Evolutionary conservation across 2,329 filamentous ascomycete genomes (phyloP).

Genomic region (Pseudocercospora eumusae): DNA sequence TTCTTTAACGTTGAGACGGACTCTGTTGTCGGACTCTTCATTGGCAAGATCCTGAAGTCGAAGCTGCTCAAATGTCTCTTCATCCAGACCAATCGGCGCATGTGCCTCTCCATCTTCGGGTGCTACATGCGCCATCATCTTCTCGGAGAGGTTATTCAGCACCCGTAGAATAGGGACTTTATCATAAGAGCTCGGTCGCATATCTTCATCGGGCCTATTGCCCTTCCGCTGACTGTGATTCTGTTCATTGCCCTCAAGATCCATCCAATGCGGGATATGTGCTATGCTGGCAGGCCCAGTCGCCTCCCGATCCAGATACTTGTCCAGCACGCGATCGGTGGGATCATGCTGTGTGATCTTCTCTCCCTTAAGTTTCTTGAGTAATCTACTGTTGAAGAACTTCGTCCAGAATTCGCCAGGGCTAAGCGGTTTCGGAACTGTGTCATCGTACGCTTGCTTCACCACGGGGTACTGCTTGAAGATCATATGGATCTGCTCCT

Average conservation of each 20-base stretch:
- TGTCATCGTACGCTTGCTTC: conserved; percentile 87
- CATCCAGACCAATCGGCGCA: conserved; percentile 66
- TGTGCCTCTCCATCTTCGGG: conserved; percentile 72
- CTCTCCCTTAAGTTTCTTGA: conserved; percentile 89
- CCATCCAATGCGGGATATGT: conserved; percentile 83
- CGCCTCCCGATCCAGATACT: conserved; percentile 73
- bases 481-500: conserved; percentile 90
- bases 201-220: conserved; percentile 85
- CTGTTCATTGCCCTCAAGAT: conserved; percentile 91
- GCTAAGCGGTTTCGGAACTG: conserved; percentile 59
- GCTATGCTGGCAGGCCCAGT: conserved; percentile 53
- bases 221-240: conserved; percentile 85
- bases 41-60: conserved; percentile 77
- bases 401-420: conserved; percentile 87
- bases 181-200: conserved; percentile 71
- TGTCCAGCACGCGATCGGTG: conserved; percentile 78
- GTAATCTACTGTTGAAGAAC: conserved; percentile 88
- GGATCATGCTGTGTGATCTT: conserved; percentile 76
- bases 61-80: conserved; percentile 72
- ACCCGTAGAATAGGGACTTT: conserved; percentile 88
- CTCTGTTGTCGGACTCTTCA: conserved; percentile 70
- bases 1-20: conserved; percentile 84
- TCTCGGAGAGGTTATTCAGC: conserved; percentile 87
- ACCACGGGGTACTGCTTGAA: conserved; percentile 91
- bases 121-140: conserved; percentile 84